phyloP scores from a whole-genome alignment of 2,329 filamentous ascomycete species.

The Aspergillus fumigatus region DNA sequence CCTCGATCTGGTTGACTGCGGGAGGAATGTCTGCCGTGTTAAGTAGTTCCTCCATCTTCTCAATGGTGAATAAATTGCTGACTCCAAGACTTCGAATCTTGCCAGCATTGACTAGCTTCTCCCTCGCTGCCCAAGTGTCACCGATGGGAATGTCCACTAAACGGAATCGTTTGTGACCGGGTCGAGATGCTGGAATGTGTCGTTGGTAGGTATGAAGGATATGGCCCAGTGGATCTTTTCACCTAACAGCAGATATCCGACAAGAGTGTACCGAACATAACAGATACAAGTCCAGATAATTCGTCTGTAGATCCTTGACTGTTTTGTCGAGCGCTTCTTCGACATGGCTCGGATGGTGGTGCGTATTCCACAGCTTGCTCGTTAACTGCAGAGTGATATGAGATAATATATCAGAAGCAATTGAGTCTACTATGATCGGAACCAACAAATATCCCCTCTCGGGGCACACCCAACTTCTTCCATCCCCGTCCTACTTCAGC shows the following conservation, averaged over 20 bases:
- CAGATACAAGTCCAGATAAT: constrained; percentile 52
- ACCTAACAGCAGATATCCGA: neutral
- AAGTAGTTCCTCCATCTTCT: constrained; percentile 24
- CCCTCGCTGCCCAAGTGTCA: constrained; percentile 35
- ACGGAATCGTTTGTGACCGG: constrained; percentile 22
- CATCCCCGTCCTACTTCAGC: constrained; percentile 28
- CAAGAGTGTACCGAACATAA: constrained; percentile 26
- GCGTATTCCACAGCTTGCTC: constrained; percentile 56
- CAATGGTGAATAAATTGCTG: constrained; percentile 41
- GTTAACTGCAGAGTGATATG: constrained; percentile 39
- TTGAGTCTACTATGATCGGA: constrained; percentile 10
- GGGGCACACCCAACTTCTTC: constrained; percentile 30
- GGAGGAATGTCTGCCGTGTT: constrained; percentile 49
- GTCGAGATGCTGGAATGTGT: constrained; percentile 24
- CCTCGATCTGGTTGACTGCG: constrained; percentile 63
- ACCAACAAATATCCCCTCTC: constrained; percentile 30
- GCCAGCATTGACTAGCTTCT: constrained; percentile 29
- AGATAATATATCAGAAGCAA: neutral
- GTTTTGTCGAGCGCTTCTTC: constrained; percentile 47
- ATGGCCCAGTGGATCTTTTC: constrained; percentile 32
- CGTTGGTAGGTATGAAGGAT: constrained; percentile 26
- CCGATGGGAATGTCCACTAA: constrained; percentile 23
- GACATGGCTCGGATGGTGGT: constrained; percentile 48
- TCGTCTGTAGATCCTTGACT: constrained; percentile 47
- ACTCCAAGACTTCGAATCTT: constrained; percentile 35